These are phyloP conservation scores for Truncatella angustata DNA, from an alignment of 2,329 filamentous ascomycete species.

Conservation along the genomic window DNA sequence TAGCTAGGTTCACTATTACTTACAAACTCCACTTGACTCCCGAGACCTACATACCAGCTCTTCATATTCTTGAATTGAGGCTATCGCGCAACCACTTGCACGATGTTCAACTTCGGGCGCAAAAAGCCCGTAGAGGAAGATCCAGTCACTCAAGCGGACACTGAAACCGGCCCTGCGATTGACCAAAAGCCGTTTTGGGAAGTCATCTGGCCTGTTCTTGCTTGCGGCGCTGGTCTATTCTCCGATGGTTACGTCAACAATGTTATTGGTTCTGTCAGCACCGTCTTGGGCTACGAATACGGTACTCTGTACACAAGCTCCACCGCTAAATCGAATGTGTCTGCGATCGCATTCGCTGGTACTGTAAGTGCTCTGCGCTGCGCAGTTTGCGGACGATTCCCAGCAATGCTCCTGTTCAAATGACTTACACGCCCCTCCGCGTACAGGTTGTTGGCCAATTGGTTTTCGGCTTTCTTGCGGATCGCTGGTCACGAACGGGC, in stretches of 20 bases:
- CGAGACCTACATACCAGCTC: no score
- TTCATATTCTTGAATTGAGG: no score
- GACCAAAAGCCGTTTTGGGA: slow-evolving; percentile 28
- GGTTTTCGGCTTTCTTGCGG: slow-evolving; percentile 75
- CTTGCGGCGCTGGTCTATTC: slow-evolving; percentile 86
- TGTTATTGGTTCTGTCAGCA: slow-evolving; percentile 85
- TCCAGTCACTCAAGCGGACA: slow-evolving; percentile 12
- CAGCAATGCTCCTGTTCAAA: not conserved
- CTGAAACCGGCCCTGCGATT: slow-evolving; percentile 17
- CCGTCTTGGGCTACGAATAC: slow-evolving; percentile 70
- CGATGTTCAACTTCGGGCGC: slow-evolving; percentile 22
- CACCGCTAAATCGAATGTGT: slow-evolving; percentile 69
- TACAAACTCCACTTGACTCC: not conserved
- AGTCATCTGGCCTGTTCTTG: slow-evolving; percentile 66
- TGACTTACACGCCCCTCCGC: slow-evolving; percentile 2
- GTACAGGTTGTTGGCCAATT: slow-evolving; percentile 70
- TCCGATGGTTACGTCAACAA: slow-evolving; percentile 92
- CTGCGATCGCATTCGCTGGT: slow-evolving; percentile 81
- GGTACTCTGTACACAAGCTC: slow-evolving; percentile 66
- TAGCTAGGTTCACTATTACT: not conserved
- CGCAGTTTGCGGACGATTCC: no score
- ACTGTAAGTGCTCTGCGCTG: slow-evolving; percentile 48
- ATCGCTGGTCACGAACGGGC: slow-evolving; percentile 82
- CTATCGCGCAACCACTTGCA: not conserved
- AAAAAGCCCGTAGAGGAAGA: slow-evolving; percentile 19